phyloP scores from a whole-genome alignment of 1,284 basidiomycete species.

The Pseudozyma hubeiensis region DNA sequence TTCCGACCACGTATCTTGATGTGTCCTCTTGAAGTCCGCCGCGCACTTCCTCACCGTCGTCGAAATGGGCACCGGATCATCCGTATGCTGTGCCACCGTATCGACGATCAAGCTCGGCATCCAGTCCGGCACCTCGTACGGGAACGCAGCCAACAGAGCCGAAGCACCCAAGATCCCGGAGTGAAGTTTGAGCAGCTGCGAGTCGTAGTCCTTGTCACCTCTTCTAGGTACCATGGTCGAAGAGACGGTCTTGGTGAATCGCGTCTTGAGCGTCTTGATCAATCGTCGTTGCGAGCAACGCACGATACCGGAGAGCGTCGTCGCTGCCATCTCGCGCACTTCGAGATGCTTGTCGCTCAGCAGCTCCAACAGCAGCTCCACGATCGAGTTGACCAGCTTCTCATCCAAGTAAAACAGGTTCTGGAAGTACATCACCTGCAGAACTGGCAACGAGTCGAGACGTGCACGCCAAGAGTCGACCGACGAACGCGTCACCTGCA shows the following conservation, averaged over 20 bases:
- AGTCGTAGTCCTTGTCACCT: constrained; percentile 77
- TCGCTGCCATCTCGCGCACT: constrained; percentile 66
- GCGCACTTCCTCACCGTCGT: constrained; percentile 89
- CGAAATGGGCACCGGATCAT: constrained; percentile 90
- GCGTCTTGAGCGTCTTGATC: constrained; percentile 77
- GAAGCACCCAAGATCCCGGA: constrained; percentile 88
- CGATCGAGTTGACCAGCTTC: constrained; percentile 46
- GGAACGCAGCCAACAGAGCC: constrained; percentile 82
- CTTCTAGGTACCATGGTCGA: constrained; percentile 72
- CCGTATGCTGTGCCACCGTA: constrained; percentile 79
- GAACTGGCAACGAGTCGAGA: constrained; percentile 60
- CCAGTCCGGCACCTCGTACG: constrained; percentile 85
- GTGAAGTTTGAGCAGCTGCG: constrained; percentile 81
- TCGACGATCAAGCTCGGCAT: constrained; percentile 79
- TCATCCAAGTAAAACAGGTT: constrained; percentile 63
- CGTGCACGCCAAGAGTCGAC: constrained; percentile 64
- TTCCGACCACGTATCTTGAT: constrained; percentile 84
- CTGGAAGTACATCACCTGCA: constrained; percentile 68
- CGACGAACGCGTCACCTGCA: constrained; percentile 52
- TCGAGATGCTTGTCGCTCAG: constrained; percentile 64
- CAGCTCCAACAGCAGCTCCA: constrained; percentile 58
- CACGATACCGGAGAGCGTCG: constrained; percentile 85
- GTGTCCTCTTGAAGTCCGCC: constrained; percentile 82
- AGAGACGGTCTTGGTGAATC: constrained; percentile 54
- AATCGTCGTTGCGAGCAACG: constrained; percentile 91